phyloP scores from a whole-genome alignment of 1,139 yeast species.

The Waltiozyma sp. region DNA sequence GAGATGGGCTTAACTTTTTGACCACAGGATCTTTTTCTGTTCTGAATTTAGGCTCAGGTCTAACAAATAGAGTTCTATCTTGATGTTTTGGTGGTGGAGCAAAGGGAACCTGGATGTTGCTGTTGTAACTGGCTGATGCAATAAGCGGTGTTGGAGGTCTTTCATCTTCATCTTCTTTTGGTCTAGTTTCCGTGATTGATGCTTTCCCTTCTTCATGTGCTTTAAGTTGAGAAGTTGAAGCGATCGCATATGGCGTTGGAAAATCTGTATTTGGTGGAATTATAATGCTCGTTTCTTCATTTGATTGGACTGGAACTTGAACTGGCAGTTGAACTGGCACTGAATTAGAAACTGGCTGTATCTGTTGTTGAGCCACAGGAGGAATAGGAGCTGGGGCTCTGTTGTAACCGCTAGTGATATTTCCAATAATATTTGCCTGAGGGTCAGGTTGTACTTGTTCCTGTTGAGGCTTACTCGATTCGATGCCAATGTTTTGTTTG shows the following conservation, averaged over 20 bases:
- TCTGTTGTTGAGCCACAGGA: neutral
- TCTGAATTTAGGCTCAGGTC: too few relatives aligned
- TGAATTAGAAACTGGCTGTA: neutral
- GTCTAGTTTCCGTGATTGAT: neutral
- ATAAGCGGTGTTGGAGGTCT: slow-evolving; percentile 2
- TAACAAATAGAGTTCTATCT: slow-evolving; percentile 2
- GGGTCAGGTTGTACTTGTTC: neutral
- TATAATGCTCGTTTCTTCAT: neutral
- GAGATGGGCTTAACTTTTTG: too few relatives aligned
- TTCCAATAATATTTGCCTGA: too few relatives aligned
- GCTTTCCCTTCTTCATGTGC: neutral
- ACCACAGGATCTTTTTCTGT: too few relatives aligned
- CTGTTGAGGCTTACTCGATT: too few relatives aligned
- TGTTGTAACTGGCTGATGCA: slow-evolving; percentile 17
- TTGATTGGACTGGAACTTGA: neutral
- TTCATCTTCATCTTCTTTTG: slow-evolving; percentile 4
- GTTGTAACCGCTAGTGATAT: slow-evolving; percentile 7
- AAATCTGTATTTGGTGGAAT: neutral
- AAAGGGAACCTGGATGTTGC: slow-evolving; percentile 19
- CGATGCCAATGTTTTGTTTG: neutral
- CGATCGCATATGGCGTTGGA: neutral
- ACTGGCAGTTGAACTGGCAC: neutral
- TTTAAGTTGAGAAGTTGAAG: neutral
- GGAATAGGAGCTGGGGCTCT: slow-evolving; percentile 7
- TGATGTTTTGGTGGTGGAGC: slow-evolving; percentile 26